Evolutionary conservation across 2,329 filamentous ascomycete species (phyloP), one percentile per base, ranked within the genome.

Genomic region (Incumbomyces delicatus): DNA sequence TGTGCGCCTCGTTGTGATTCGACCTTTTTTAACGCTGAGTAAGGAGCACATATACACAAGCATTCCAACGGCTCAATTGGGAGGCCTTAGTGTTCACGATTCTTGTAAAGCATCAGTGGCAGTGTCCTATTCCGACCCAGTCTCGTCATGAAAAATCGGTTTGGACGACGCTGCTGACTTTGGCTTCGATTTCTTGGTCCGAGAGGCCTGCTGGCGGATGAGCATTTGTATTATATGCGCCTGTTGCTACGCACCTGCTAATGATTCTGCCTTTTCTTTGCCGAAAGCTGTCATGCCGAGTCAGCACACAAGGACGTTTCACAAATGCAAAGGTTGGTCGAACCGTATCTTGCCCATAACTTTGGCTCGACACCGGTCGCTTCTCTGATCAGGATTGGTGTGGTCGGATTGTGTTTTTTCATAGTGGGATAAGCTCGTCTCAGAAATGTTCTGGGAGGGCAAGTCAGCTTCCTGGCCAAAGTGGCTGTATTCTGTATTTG

Each of bases 381-480:
- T 74, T 96, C 92, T 63, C 92, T 86, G 62, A 98, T 81, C 74
- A 98, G 75, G 69, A 98, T 96, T 46, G 92, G 92, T 41, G 78
- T 89, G 68, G 85, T 74, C 48, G 92, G 92, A 74, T 98, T 98
- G 77, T 90, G 86, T 76, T 94, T 94, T 81, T 98, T 98, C 90
- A 98, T 96, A 50, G 86, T 92, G 39, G 92, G 92, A 69, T 98
- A 98, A 57, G 88, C 82, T 65, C 87, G 81, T 55, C 83, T 83
- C 57, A 98, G 76, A 71, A 98, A 98, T 27, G 85, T 82, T 67
- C 92, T 95, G 59, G 17, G 27, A 13, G 20, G 22, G 14, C 32
- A 34, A 11, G 42, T 54, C 16, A 43, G 40, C 31, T 27, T 27
- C 8, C 22, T 27, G 5, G 8, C n/a, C 8, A 27, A 4, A 27